These are phyloP conservation scores for Clonostachys solani DNA, from an alignment of 2,329 filamentous ascomycete genomes.

Conservation along the genomic window DNA sequence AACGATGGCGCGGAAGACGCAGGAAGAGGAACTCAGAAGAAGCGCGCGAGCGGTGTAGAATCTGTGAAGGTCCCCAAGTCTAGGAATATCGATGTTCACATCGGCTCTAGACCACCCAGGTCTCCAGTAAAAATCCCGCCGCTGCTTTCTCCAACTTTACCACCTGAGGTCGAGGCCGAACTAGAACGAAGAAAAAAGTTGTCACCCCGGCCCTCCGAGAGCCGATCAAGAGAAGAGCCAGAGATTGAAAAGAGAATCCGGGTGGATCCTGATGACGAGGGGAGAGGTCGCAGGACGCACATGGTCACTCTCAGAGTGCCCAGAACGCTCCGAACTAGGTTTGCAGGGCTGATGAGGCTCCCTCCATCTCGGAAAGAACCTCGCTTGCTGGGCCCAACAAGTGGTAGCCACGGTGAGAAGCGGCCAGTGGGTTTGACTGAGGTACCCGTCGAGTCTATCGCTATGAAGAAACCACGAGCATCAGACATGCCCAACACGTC, in stretches of 20 bases:
- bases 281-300: constrained; percentile 17
- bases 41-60: background rate
- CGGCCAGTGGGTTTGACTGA: constrained; percentile 36
- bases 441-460: constrained; percentile 21
- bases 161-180: constrained; percentile 41
- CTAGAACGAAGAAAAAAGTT: constrained; percentile 23
- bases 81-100: constrained; percentile 17
- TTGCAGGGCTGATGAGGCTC: constrained; percentile 41
- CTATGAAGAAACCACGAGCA: constrained; percentile 36
- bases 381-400: constrained; percentile 19
- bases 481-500: constrained; percentile 26
- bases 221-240: background rate
- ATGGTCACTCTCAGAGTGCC: constrained; percentile 45
- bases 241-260: background rate
- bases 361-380: constrained; percentile 31
- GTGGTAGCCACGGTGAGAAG: constrained; percentile 27
- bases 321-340: constrained; percentile 36
- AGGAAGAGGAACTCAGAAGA: constrained; percentile 16
- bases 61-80: constrained; percentile 19
- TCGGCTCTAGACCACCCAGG: constrained; percentile 29
- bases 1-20: constrained; percentile 28
- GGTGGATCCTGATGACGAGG: constrained; percentile 7
- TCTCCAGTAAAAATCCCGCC: constrained; percentile 35
- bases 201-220: constrained; percentile 9
- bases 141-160: constrained; percentile 52